A percentile compares a stretch with the other conserved stretches of the same genome.
phyloP scores from a whole-genome alignment of 2,329 filamentous ascomycete genomes.

The Exserohilum turcica region DNA sequence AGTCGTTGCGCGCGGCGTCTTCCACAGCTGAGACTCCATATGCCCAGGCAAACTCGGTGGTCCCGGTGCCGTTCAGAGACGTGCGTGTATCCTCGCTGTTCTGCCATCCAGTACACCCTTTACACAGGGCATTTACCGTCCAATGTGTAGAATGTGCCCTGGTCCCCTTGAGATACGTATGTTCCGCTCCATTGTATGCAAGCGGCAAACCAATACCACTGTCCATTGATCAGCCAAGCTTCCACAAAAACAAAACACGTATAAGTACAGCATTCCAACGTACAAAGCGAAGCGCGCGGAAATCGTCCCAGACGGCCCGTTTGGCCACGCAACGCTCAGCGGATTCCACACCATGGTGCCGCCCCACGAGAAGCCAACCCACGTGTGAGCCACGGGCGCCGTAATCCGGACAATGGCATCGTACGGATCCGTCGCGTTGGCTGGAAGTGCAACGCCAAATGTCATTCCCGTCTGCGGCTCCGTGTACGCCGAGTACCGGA shows the following conservation, averaged over 20 bases:
- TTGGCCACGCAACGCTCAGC: slow-evolving; percentile 39
- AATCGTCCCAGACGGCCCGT: slow-evolving; percentile 32
- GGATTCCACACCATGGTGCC: slow-evolving; percentile 44
- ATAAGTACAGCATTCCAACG: too few relatives aligned
- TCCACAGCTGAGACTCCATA: slow-evolving; percentile 35
- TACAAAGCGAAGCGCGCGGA: slow-evolving; percentile 44
- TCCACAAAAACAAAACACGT: not conserved
- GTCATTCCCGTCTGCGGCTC: slow-evolving; percentile 35
- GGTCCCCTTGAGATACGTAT: slow-evolving; percentile 38
- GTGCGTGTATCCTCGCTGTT: slow-evolving; percentile 34
- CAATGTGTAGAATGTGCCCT: slow-evolving; percentile 41
- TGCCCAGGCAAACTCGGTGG: slow-evolving; percentile 41
- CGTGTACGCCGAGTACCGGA: slow-evolving; percentile 40
- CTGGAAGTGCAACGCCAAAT: slow-evolving; percentile 40
- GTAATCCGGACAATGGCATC: slow-evolving; percentile 41
- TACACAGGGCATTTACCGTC: slow-evolving; percentile 38
- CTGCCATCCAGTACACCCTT: slow-evolving; percentile 41
- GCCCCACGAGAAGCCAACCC: slow-evolving; percentile 42
- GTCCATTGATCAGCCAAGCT: slow-evolving; percentile 19
- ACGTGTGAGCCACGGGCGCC: slow-evolving; percentile 31
- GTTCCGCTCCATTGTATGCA: slow-evolving; percentile 36
- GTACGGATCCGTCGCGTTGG: slow-evolving; percentile 36
- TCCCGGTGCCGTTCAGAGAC: slow-evolving; percentile 33
- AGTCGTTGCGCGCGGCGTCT: slow-evolving; percentile 36
- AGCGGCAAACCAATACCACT: slow-evolving; percentile 36